Evolutionary conservation across 768 basidiomycete species (phyloP).

Genomic region (Collybia nuda): DNA sequence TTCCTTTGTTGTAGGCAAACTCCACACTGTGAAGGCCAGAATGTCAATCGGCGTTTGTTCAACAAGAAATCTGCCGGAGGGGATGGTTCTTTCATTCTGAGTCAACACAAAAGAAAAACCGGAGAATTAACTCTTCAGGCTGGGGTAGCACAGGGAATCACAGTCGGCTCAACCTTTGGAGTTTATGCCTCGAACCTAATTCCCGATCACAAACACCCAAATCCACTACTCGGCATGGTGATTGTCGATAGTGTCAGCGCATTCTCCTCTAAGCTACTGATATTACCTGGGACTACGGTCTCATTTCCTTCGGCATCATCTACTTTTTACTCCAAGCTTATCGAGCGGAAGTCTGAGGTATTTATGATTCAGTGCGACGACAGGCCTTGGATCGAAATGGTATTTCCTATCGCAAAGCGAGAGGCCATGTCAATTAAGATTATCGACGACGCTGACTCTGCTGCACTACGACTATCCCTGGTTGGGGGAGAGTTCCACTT

Average conservation of each 20-base stretch:
- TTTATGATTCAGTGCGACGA: slow-evolving; percentile 24
- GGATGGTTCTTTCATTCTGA: slow-evolving; percentile 25
- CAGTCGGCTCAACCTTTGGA: slow-evolving; percentile 21
- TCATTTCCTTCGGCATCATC: slow-evolving; percentile 8
- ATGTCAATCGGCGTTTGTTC: slow-evolving; percentile 30
- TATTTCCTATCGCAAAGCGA: slow-evolving; percentile 15
- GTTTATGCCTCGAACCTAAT: slow-evolving; percentile 24
- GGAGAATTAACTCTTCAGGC: slow-evolving; percentile 22
- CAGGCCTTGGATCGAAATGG: slow-evolving; percentile 21
- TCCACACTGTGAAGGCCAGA: slow-evolving; percentile 33
- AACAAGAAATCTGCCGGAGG: slow-evolving; percentile 24
- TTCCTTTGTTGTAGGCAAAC: slow-evolving; percentile 24
- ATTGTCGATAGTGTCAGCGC: slow-evolving; percentile 18
- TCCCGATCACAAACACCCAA: slow-evolving; percentile 13
- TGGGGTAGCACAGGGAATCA: slow-evolving; percentile 31
- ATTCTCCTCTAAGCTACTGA: slow-evolving; percentile 18
- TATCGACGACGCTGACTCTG: slow-evolving; percentile 13
- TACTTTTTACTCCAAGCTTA: slow-evolving; percentile 25
- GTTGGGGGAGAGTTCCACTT: slow-evolving; percentile 17
- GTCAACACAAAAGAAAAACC: neutral
- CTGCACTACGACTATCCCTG: slow-evolving; percentile 18
- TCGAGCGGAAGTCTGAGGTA: slow-evolving; percentile 11
- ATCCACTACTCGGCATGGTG: slow-evolving; percentile 19
- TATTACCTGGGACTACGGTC: neutral
- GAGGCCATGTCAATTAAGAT: slow-evolving; percentile 11